Evolutionary conservation across 768 basidiomycete genomes (phyloP), one percentile per base, ranked within the genome.

Genomic region (Mycena kentingensis): DNA sequence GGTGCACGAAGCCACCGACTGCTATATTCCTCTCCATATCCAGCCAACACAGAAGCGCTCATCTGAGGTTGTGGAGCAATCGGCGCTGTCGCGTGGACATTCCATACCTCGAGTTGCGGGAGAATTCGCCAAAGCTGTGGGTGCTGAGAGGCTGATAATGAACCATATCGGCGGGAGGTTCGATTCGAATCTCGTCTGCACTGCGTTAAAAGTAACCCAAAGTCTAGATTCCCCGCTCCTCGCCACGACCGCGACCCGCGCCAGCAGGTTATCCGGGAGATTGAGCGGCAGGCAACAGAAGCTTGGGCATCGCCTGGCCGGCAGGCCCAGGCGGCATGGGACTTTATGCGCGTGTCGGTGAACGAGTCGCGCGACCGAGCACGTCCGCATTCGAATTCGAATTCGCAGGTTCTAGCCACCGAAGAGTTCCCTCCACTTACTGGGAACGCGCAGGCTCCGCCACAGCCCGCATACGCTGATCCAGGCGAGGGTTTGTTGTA

Each of bases 1-100:
- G 18, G 74, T 93, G n/a, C 93, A 94, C 66, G 92, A 94, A 69
- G 83, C 86, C 1, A 92, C 89, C 2, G 90, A 93, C 62, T 83
- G 86, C 0, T 78, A 77, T 57, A 81, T 94, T 31, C 84, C 87
- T 0, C 63, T 53, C 2, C 60, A 73, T 42, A 76, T 87, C 49
- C 84, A 85, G 64, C 69, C 73, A 8, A 73, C 69, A 28, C 70
- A 79, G 26, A 76, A 65, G 47, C 74, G 77, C 47, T 72, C 72
- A 24, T 70, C 66, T 2, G 70, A 71, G 43, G 73, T 68, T 48
- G 71, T 83, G 29, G 54, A 67, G 55, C 66, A 75, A 51, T 85
- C 79, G 53, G 78, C 82, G 0, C 69, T 83, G n/a, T 72, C 73
- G 24, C 77, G 84, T 41, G 91, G 92, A 0, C 93, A 94, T 63